phyloP scores from a whole-genome alignment of 1,284 basidiomycete genomes.

The Cutaneotrichosporon spelunceum region DNA sequence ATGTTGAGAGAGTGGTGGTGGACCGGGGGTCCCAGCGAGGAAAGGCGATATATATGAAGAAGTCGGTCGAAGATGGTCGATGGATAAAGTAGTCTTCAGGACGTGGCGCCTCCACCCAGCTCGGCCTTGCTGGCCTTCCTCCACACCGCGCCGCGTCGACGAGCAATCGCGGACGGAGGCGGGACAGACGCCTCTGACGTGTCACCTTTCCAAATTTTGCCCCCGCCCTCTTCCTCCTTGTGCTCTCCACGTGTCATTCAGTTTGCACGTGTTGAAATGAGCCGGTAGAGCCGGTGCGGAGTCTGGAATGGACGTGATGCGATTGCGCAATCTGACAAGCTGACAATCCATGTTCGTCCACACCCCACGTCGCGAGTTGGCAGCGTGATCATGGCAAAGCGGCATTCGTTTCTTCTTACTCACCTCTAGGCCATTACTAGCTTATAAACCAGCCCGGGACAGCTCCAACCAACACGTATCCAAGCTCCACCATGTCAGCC shows the following conservation, averaged over 20 bases:
- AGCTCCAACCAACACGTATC: background rate
- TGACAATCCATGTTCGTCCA: background rate
- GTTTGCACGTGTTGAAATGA: no score
- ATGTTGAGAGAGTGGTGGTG: slow-evolving; percentile 13
- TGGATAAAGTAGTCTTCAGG: background rate
- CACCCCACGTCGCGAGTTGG: no score
- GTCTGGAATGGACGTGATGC: background rate
- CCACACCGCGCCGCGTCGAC: background rate
- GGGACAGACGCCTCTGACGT: background rate
- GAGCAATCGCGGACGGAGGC: no score
- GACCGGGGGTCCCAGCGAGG: background rate
- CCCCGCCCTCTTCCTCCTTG: background rate
- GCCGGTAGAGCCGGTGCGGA: no score
- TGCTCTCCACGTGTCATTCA: no score
- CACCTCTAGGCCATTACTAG: background rate
- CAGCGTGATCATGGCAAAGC: background rate
- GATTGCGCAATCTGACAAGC: no score
- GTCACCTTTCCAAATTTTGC: background rate
- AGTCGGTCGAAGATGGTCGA: background rate
- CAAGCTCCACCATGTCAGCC: slow-evolving; percentile 15
- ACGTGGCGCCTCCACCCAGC: background rate
- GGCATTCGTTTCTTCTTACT: background rate
- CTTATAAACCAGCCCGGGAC: background rate
- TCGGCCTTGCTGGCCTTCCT: background rate
- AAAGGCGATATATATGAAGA: background rate